Percentiles rank a stretch among this genome's conserved stretches.
Evolutionary conservation across 2,329 filamentous ascomycete species (phyloP).

Genomic region (Fusarium guadeloupense): DNA sequence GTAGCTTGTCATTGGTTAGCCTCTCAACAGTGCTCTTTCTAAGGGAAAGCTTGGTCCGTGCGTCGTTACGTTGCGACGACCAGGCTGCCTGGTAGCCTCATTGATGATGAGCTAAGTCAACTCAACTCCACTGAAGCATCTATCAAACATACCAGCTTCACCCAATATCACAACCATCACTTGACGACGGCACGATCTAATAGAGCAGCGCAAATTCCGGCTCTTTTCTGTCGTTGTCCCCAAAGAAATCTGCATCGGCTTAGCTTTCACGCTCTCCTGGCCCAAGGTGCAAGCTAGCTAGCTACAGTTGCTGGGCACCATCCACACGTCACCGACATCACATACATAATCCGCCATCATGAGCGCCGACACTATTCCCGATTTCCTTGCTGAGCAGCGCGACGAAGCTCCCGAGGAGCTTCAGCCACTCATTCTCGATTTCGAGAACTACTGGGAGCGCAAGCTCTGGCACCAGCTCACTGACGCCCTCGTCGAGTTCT

Average conservation of each 20-base stretch:
- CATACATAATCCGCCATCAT: slow-evolving; percentile 57
- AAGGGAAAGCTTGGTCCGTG: slow-evolving; percentile 33
- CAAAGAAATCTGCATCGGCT: not conserved
- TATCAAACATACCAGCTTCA: slow-evolving; percentile 19
- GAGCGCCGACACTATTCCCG: slow-evolving; percentile 87
- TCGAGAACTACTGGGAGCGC: slow-evolving; percentile 97
- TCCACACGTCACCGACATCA: slow-evolving; percentile 14
- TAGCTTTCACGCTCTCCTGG: slow-evolving; percentile 7
- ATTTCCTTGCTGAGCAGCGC: slow-evolving; percentile 91
- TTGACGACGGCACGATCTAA: not conserved
- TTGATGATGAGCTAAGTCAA: slow-evolving; percentile 39
- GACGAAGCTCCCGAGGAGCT: slow-evolving; percentile 88
- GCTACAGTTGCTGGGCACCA: slow-evolving; percentile 34
- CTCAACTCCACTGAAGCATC: slow-evolving; percentile 36
- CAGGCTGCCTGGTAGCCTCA: slow-evolving; percentile 55
- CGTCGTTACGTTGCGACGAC: slow-evolving; percentile 42
- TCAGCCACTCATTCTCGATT: slow-evolving; percentile 86
- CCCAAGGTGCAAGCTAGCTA: slow-evolving; percentile 37
- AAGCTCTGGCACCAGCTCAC: slow-evolving; percentile 99
- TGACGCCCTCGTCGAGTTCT: slow-evolving; percentile 86
- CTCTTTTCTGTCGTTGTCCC: not conserved
- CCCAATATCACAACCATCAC: not conserved
- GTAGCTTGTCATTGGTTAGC: slow-evolving; percentile 25
- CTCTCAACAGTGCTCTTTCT: not conserved
- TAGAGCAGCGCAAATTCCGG: not conserved